phyloP scores from a whole-genome alignment of 1,139 yeast species.

The Yamadazyma jaroonii region DNA sequence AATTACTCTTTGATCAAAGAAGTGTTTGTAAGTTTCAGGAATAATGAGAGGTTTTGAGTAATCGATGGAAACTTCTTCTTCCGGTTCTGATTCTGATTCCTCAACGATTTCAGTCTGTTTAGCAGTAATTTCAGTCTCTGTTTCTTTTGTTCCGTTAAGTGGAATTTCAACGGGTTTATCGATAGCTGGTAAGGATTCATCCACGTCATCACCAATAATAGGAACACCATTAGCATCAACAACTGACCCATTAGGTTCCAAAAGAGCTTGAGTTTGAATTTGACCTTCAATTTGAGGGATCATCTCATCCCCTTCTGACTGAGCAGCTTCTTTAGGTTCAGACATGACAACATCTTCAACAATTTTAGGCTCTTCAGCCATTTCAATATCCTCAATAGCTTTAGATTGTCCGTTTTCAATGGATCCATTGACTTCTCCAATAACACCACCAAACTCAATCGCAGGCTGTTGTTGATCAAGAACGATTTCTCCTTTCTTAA shows the following conservation, averaged over 20 bases:
- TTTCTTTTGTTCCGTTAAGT: constrained; percentile 2
- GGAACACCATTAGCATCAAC: constrained; percentile 4
- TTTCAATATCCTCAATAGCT: background rate
- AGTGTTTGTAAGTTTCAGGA: constrained; percentile 14
- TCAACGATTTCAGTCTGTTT: background rate
- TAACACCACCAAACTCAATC: constrained; percentile 2
- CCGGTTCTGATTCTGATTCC: constrained; percentile 24
- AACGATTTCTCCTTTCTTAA: constrained; percentile 5
- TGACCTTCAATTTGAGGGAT: constrained; percentile 1
- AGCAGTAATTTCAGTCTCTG: constrained; percentile 2
- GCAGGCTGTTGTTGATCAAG: background rate
- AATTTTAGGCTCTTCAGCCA: background rate
- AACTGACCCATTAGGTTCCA: constrained; percentile 6
- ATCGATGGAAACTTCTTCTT: constrained; percentile 20
- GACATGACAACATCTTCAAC: no score
- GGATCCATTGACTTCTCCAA: background rate
- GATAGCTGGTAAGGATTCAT: background rate
- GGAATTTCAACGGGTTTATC: background rate
- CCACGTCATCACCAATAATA: background rate
- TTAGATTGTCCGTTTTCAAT: background rate
- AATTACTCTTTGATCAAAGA: constrained; percentile 21
- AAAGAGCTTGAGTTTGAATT: constrained; percentile 3
- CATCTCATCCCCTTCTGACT: background rate
- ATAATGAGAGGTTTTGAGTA: constrained; percentile 16
- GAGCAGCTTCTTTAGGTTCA: background rate